Conservation (phyloP, 768 basidiomycete genomes). For the Sarcomyxa edulis region DNA sequence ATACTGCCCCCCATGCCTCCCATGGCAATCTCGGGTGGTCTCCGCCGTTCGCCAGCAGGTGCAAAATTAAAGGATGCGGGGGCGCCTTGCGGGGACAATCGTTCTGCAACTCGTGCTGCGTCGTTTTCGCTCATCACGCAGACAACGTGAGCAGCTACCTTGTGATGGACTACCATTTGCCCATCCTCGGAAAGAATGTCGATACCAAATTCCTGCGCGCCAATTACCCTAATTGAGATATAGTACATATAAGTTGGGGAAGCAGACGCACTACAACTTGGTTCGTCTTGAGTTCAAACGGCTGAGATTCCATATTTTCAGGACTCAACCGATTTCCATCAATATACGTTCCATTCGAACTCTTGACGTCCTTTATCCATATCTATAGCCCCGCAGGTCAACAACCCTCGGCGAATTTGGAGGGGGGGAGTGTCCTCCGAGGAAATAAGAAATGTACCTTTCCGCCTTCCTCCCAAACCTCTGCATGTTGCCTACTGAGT, state of each 20-base stretch:
- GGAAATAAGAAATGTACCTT: conserved; percentile 53
- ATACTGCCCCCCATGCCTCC: conserved; percentile 73
- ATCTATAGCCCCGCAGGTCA: conserved; percentile 47
- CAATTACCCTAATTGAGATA: conserved; percentile 1
- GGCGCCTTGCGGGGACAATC: conserved; percentile 25
- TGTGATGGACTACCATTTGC: conserved; percentile 96
- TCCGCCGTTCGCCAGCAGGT: conserved; percentile 39
- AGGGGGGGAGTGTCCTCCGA: too few species aligned
- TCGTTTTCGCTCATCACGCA: conserved; percentile 88
- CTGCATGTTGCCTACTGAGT: conserved; percentile 90
- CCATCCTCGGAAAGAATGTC: conserved; percentile 99
- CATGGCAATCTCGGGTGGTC: conserved; percentile 60
- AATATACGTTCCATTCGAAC: conserved; percentile 97
- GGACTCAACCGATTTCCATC: conserved; percentile 89
- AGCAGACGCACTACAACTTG: conserved; percentile 80
- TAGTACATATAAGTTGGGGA: conserved; percentile 9
- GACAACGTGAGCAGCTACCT: conserved; percentile 91
- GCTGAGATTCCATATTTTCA: conserved; percentile 88
- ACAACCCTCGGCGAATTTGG: too few species aligned
- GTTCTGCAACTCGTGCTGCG: conserved; percentile 42
- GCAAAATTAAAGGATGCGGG: conserved; percentile 39
- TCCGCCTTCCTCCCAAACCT: conserved; percentile 92
- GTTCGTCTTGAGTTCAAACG: conserved; percentile 90
- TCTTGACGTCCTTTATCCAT: conserved; percentile 97
- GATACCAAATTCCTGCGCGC: conserved; percentile 89